These are phyloP conservation scores for Candida pseudocylindracea DNA, from an alignment of 1,139 yeast genomes.

Conservation along the genomic window DNA sequence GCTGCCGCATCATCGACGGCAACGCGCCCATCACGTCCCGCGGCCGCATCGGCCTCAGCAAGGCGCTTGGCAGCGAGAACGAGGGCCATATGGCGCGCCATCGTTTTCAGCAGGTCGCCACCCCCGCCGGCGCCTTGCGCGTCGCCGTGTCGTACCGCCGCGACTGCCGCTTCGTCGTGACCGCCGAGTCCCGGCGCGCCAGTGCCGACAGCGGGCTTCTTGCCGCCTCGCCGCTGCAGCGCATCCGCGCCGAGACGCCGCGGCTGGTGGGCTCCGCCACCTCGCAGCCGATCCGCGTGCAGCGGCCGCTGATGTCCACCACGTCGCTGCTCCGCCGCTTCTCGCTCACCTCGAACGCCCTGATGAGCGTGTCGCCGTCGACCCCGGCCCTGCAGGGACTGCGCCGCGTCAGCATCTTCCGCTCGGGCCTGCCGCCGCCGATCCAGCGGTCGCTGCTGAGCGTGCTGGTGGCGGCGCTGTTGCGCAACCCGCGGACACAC, in stretches of 20 bases:
- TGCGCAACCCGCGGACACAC: slow-evolving; percentile 21
- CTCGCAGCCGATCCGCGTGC: too few species aligned
- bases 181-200: slow-evolving; percentile 3
- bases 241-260: too few species aligned
- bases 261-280: too few species aligned
- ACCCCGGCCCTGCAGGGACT: slow-evolving; percentile 9
- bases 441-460: slow-evolving; percentile 17
- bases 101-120: slow-evolving; percentile 44
- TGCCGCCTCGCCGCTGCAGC: too few species aligned
- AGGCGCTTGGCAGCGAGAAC: slow-evolving; percentile 28
- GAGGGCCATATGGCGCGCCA: slow-evolving; percentile 36
- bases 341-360: slow-evolving; percentile 3
- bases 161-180: slow-evolving; percentile 43
- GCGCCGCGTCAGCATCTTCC: slow-evolving; percentile 19
- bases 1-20: slow-evolving; percentile 23
- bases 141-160: slow-evolving; percentile 62
- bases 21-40: slow-evolving; percentile 54
- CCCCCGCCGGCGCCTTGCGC: slow-evolving; percentile 52
- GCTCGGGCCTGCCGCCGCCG: slow-evolving; percentile 9
- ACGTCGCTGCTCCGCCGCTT: neutral
- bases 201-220: too few species aligned
- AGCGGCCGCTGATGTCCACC: too few species aligned
- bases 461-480: slow-evolving; percentile 29
- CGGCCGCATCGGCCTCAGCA: slow-evolving; percentile 70
- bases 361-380: slow-evolving; percentile 29